Base-by-base conservation (phyloP, 306 rosid genomes). In the Prinsepia uniflora region DNA sequence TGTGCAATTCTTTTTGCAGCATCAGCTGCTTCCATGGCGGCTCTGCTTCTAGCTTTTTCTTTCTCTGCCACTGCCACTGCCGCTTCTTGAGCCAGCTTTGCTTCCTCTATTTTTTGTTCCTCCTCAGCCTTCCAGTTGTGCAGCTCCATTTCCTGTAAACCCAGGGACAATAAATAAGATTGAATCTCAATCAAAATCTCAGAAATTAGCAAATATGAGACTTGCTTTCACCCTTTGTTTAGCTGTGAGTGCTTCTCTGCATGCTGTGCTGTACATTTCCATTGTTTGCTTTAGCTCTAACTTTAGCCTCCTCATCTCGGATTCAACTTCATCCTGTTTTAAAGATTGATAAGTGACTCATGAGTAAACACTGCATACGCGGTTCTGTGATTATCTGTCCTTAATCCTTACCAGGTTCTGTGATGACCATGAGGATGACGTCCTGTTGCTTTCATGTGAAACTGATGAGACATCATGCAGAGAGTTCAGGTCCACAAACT, bases 261-360 rank as follows among this genome's bases (percentile, higher is more conserved):
- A 88, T 64, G 94, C 89, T 42, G 84, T 72, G 67, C 90, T 86
- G 74, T 88, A 88, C 94, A 88, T 84, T 73, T 94, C 97, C 96
- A 91, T 89, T 17, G 97, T 94, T 78, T 91, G 96, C 86, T 91
- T 94, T 54, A 94, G 86, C 89, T 94, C 97, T 40, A 87, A 85
- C 87, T 85, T 91, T 76, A 94, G 68, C 82, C 91, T 89, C 79
- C 84, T 89, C 96, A 94, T 86, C 72, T 94, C 96, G 10, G 89
- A 48, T 79, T 91, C 99, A 14, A 68, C 90, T 15, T 94, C 99
- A 3, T 94, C 97, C 95, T 90, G 80, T 61, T 39, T 45, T 6
- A 30, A 30, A 30, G 36, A 30, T 30, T 30, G 36, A 30, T 1
- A 30, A 30, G 36, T 30, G 36, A 30, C 36, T 30, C 36, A 30